Evolutionary conservation across 257 asterid species (phyloP), one percentile per base, ranked within the genome.

Genomic region (Dorcoceras hygrometricum): DNA sequence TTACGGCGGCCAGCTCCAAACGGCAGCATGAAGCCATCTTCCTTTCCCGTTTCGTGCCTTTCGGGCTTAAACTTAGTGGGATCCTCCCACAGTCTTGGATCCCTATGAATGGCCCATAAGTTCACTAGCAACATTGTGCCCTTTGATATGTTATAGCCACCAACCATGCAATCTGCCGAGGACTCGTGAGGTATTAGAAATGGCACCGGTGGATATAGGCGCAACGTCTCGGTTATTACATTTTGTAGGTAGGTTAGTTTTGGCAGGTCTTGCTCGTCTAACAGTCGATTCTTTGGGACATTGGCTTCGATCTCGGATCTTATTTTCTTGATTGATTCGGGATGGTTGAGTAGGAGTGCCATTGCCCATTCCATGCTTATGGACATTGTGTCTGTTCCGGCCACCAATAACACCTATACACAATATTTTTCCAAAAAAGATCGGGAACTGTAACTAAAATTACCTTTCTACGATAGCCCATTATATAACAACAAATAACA

Each of bases 311-410:
- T 71, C 46, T 79, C 83, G 0, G 36, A 24, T 31, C 26, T 75
- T 4, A 73, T 61, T 54, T 63, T 79, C 1, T 55, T 53, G 23
- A 79, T 51, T 22, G 58, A 18, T 20, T 71, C 61, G 0, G 78
- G 83, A 18, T 75, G 75, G 59, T 79, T 75, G 11, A 75, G 59
- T 8, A 78, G 66, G 9, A 70, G 79, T 4, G 82, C 2, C 75
- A 78, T 71, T 25, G 80, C 73, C 83, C 80, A 75, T 5, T 79
- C 77, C 77, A 75, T 71, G 64, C 80, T 72, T 43, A 71, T 36
- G 8, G 71, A 57, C 60, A 71, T 57, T 9, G 83, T 78, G 20
- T 62, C 73, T 0, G 73, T 65, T 43, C 78, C 83, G 3, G 83
- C 83, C 0, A 70, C 51, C 6, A 75, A 59, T 25, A 78, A 10